Conservation (phyloP, 2,329 filamentous ascomycete species). For the Microsporum canis region DNA sequence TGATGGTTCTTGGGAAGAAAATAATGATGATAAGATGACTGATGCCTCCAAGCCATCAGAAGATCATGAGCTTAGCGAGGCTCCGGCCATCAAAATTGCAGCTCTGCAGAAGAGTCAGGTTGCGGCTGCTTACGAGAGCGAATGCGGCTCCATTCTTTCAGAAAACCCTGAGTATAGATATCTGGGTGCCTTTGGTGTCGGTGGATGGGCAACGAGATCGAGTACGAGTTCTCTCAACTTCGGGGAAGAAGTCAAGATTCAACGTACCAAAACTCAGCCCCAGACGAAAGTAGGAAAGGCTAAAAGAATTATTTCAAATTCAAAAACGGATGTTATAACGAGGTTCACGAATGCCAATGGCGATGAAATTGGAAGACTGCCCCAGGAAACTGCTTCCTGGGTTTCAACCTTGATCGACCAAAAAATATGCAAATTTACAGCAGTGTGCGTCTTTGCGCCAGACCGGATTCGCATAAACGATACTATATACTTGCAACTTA, state of each 20-base stretch:
- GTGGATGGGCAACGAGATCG: conserved; percentile 83
- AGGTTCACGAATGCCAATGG: conserved; percentile 73
- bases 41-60: not conserved
- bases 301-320: conserved; percentile 43
- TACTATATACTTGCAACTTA: conserved; percentile 81
- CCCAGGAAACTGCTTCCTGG: conserved; percentile 81
- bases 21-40: conserved; percentile 8
- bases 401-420: conserved; percentile 88
- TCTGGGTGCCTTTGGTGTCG: conserved; percentile 81
- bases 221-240: conserved; percentile 64
- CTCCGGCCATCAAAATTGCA: not conserved
- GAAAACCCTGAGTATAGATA: conserved; percentile 52
- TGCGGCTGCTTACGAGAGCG: not conserved
- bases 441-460: conserved; percentile 76
- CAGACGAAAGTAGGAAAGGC: conserved; percentile 39
- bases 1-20: conserved; percentile 50
- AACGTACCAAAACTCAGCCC: conserved; percentile 65
- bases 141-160: conserved; percentile 10
- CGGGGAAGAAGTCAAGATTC: conserved; percentile 73
- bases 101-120: not conserved
- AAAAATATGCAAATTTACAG: conserved; percentile 76
- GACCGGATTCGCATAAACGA: conserved; percentile 81
- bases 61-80: not conserved
- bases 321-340: conserved; percentile 74
- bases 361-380: conserved; percentile 72